phyloP scores from a whole-genome alignment of 106 monocot species.

The Dioscorea zingiberensis region DNA sequence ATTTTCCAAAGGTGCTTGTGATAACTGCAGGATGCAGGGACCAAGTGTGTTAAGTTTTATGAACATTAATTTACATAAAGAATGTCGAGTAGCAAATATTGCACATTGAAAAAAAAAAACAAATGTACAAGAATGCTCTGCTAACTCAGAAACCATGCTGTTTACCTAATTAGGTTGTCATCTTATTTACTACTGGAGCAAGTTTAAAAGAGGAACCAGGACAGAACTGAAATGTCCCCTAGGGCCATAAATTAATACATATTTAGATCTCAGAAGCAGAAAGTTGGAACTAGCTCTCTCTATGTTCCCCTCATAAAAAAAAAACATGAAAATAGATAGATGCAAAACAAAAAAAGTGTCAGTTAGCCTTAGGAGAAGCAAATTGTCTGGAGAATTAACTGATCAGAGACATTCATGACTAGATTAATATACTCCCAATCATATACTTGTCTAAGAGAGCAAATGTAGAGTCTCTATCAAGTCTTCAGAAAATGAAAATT shows the following conservation, averaged over 20 bases:
- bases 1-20: conserved; percentile 64
- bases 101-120: too few species aligned
- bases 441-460: too few species aligned
- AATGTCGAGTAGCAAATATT: too few species aligned
- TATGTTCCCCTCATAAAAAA: neutral
- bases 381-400: too few species aligned
- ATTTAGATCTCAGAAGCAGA: neutral
- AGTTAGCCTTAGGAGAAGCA: neutral
- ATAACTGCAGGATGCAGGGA: conserved; percentile 51
- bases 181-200: neutral
- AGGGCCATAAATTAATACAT: too few species aligned
- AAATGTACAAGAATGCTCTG: too few species aligned
- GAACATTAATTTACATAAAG: neutral
- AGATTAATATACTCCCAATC: too few species aligned
- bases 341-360: too few species aligned
- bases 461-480: neutral
- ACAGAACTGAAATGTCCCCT: neutral
- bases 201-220: neutral
- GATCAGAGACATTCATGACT: too few species aligned
- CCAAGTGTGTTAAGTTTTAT: neutral
- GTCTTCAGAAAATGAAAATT: neutral
- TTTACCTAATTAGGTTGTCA: too few species aligned
- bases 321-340: neutral
- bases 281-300: neutral
- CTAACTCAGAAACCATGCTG: too few species aligned